Conservation (phyloP, 108 stramenopile species). For the Chaetoceros muelleri region DNA sequence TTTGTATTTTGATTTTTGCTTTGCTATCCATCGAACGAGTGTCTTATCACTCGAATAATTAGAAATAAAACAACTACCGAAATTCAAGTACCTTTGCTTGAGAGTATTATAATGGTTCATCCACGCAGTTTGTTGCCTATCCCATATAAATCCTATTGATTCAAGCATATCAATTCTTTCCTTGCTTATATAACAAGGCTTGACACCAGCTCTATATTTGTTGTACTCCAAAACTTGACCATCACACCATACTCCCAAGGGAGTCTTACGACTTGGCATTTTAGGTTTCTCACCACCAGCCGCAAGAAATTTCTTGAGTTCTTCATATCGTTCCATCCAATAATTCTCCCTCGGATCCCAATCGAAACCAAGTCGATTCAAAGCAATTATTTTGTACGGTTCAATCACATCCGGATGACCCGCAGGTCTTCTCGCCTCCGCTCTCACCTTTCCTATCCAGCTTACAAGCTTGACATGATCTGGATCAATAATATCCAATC, state of each 20-base stretch:
- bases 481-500: neutral
- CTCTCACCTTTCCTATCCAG: conserved; percentile 15
- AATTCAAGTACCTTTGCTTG: neutral
- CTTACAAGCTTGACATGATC: neutral
- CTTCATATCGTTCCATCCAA: conserved; percentile 23
- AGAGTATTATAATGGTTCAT: neutral
- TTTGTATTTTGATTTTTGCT: neutral
- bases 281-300: conserved; percentile 8
- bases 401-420: conserved; percentile 17
- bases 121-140: neutral
- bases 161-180: conserved; percentile 22
- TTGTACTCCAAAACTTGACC: conserved; percentile 20
- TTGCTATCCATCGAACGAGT: neutral
- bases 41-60: neutral
- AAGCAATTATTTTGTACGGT: conserved; percentile 21
- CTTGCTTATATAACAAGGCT: conserved; percentile 20
- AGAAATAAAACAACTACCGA: neutral
- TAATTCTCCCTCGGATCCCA: conserved; percentile 27
- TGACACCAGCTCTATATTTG: conserved; percentile 16
- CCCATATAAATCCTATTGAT: conserved; percentile 9
- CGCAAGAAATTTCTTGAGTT: conserved; percentile 14
- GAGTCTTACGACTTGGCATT: conserved; percentile 19
- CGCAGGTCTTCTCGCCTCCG: conserved; percentile 12
- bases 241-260: conserved; percentile 25
- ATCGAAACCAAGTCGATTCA: conserved; percentile 20